A percentile compares a stretch with the other conserved stretches of the same genome.
Conservation (phyloP, 225 moss, liverwort and hornwort genomes). For the Climacium dendroides region DNA sequence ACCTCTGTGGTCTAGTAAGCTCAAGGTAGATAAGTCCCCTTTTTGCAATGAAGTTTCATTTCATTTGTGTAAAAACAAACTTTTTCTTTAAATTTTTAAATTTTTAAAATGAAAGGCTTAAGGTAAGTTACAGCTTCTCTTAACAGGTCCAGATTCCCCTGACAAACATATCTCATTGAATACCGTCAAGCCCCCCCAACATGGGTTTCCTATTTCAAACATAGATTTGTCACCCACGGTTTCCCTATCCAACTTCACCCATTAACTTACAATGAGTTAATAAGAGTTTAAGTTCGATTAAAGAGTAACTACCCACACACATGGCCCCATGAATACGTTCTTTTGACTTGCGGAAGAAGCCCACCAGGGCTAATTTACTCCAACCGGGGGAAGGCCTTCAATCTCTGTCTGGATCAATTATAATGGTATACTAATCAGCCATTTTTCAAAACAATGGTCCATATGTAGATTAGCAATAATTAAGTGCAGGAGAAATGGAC, state of each 20-base stretch:
- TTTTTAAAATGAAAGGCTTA: no score
- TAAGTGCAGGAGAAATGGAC: neutral
- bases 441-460: neutral
- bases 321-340: neutral
- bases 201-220: neutral
- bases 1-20: accelerated
- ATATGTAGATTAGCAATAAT: neutral
- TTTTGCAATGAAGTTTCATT: no score
- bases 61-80: no score
- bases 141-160: neutral
- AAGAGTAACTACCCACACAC: neutral
- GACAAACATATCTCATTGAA: neutral
- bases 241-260: neutral
- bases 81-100: no score
- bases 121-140: no score
- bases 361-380: no score
- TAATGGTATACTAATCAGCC: neutral
- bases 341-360: neutral
- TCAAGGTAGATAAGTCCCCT: no score
- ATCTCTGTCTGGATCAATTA: neutral
- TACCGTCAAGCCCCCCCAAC: neutral
- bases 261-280: neutral
- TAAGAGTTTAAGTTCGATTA: neutral
- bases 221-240: neutral
- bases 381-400: neutral